These are phyloP conservation scores for Ormosia semicastrata DNA, from an alignment of 306 rosid genomes.

Conservation along the genomic window DNA sequence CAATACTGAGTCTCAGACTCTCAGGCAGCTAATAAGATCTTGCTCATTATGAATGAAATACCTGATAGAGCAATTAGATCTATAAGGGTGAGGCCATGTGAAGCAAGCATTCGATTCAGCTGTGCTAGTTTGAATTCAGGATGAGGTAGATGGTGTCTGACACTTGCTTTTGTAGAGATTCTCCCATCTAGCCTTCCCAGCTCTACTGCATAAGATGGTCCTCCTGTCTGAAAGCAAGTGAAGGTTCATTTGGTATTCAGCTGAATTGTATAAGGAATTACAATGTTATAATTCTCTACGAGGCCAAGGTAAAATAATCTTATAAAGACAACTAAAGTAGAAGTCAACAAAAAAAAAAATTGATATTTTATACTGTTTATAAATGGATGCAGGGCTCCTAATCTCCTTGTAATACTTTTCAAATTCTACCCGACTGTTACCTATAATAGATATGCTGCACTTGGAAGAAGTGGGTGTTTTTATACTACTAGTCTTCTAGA, in stretches of 20 bases:
- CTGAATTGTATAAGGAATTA: not conserved
- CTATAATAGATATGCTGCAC: not conserved
- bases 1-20: not conserved
- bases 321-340: not conserved
- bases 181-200: constrained; percentile 79
- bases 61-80: constrained; percentile 88
- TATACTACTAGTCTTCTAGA: not conserved
- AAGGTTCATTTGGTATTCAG: not conserved
- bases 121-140: constrained; percentile 48
- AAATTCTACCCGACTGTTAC: not conserved
- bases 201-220: constrained; percentile 76
- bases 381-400: not conserved
- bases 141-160: constrained; percentile 58
- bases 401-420: not conserved
- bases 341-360: not conserved
- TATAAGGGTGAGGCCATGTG: constrained; percentile 58
- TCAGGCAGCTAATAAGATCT: not conserved
- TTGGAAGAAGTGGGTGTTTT: not conserved
- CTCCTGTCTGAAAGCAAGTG: constrained; percentile 62
- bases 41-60: constrained; percentile 21
- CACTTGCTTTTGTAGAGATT: constrained; percentile 61
- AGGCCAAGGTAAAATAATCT: not conserved
- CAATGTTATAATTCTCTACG: not conserved
- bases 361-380: not conserved
- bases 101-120: constrained; percentile 57